Evolutionary conservation across 345 rosid genomes (phyloP).

Genomic region (Eutrema japonicum): DNA sequence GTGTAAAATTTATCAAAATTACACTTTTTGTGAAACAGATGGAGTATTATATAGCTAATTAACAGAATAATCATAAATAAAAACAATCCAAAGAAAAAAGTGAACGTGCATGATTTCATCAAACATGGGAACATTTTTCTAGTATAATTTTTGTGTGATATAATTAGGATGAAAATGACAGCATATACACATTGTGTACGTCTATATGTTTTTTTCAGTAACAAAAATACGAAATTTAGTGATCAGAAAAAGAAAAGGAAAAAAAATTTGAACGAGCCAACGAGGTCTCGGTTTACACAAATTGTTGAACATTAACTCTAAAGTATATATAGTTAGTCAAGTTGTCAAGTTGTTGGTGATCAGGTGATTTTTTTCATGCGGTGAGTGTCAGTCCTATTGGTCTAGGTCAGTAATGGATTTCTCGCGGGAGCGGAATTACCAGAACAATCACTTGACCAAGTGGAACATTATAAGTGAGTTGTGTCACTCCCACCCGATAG

Average conservation of each 20-base stretch:
- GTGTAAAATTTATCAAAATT: no score
- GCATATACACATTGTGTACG: not conserved
- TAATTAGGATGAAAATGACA: not conserved
- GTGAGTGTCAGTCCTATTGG: no score
- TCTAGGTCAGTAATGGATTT: accelerated
- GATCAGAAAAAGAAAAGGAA: not conserved
- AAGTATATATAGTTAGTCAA: not conserved
- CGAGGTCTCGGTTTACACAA: constrained; percentile 36
- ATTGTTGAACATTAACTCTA: constrained; percentile 38
- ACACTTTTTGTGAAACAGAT: no score
- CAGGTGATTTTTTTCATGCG: no score
- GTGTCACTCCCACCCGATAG: no score
- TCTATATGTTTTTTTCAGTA: not conserved
- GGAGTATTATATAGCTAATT: not conserved
- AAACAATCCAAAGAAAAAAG: not conserved
- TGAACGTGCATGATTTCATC: not conserved
- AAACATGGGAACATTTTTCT: no score
- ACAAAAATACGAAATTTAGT: not conserved
- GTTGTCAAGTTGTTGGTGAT: no score
- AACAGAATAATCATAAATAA: not conserved
- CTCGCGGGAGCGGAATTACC: no score
- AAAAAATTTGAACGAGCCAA: not conserved
- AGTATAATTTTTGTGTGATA: not conserved
- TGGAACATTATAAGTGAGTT: no score
- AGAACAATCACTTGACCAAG: no score